Evolutionary conservation across 371 early-diverging fungal species (phyloP), one percentile per base, ranked within the genome.

Genomic region (Fennellomyces sp.): DNA sequence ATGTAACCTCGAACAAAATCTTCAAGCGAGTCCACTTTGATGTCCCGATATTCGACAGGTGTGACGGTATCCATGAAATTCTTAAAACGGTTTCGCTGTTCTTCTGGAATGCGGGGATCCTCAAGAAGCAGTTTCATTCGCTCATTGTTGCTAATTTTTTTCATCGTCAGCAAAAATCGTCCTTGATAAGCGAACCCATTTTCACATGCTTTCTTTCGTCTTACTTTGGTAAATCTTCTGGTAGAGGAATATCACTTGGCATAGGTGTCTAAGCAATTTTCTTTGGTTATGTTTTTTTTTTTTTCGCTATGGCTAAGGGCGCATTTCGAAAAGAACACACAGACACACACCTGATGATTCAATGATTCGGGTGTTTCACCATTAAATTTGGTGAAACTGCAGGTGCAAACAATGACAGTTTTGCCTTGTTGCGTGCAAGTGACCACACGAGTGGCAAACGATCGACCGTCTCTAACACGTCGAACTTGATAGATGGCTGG

Each of bases 401-500:
- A 70, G 39, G 64, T 72, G 39, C 66, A 68, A 10, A 69, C 61
- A 58, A 78, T 68, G 26, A 75, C 72, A 6, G 60, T 63, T 30
- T 62, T 74, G 35, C 76, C 80, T 58, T 61, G 63, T 50, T 80
- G 80, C 11, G 66, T 65, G 27, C 75, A 76, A 27, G 58, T 70
- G 11, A 80, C 73, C 4, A 68, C 63, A 39, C 80, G 62, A 25
- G 80, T 79, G 13, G 69, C 67, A 67, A 66, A 79, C 0, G 76
- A 70, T 54, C 70, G 67, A 25, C 80, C 76, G 47, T 76, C 75
- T 45, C 77, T 60, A n/a, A 76, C 38, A 21, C 74, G 65, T 38
- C 69, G 59, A 5, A 80, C 69, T 50, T 67, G 56, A 33, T 76
- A 80, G 13, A 76, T 68, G 26, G 76, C 70, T 12, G 80, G 80